phyloP scores from a whole-genome alignment of 75 land plant species.

The Chamaecyparis obtusa region DNA sequence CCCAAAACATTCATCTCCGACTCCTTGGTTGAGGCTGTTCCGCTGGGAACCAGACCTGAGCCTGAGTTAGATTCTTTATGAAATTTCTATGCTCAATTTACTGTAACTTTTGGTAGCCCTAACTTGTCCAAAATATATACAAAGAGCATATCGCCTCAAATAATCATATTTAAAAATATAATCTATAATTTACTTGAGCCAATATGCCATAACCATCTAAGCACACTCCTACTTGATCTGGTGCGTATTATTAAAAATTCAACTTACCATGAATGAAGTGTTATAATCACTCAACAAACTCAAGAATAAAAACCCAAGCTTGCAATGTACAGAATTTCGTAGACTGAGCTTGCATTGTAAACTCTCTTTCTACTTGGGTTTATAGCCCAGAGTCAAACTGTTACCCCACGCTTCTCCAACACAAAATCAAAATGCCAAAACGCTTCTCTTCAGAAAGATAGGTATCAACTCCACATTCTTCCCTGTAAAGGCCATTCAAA shows the following conservation, averaged over 20 bases:
- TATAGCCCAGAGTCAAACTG: neutral
- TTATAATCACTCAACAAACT: neutral
- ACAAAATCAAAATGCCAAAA: neutral
- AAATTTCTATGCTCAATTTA: neutral
- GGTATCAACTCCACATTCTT: too few relatives aligned
- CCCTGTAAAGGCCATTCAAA: neutral
- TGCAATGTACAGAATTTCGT: neutral
- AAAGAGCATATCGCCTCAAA: neutral
- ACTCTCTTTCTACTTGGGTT: neutral
- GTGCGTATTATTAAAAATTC: neutral
- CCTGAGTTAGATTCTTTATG: too few relatives aligned
- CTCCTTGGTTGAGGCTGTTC: too few relatives aligned
- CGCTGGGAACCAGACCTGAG: too few relatives aligned
- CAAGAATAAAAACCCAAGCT: neutral
- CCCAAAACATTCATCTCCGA: too few relatives aligned
- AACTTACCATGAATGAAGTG: neutral
- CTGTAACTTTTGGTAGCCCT: neutral
- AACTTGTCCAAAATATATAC: neutral
- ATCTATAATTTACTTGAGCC: neutral
- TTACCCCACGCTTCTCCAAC: neutral
- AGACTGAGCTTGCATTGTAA: neutral
- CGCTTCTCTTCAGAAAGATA: neutral
- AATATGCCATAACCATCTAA: neutral
- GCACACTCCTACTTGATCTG: neutral
- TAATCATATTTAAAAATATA: neutral